phyloP scores from a whole-genome alignment of 2,329 filamentous ascomycete species.

The Xylariaceae sp. region DNA sequence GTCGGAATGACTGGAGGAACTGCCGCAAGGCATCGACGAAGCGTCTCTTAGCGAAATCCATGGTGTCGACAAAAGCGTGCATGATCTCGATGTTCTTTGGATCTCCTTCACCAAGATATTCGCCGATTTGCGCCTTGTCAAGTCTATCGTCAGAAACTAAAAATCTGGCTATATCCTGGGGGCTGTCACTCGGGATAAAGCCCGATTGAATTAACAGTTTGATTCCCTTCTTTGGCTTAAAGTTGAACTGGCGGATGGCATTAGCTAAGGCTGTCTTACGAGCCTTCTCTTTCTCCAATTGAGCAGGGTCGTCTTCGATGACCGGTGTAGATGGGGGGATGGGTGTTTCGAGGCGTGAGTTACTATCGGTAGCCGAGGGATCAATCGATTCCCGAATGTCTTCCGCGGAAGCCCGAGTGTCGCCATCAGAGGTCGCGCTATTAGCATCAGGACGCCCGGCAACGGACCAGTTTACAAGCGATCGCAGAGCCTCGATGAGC shows the following conservation, averaged over 20 bases:
- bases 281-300: conserved; percentile 93
- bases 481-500: conserved; percentile 84
- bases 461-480: conserved; percentile 88
- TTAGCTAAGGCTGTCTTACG: conserved; percentile 90
- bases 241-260: conserved; percentile 91
- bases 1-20: conserved; percentile 91
- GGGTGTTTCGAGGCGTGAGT: conserved; percentile 63
- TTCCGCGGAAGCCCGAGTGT: conserved; percentile 56
- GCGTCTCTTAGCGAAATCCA: conserved; percentile 89
- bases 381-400: conserved; percentile 76
- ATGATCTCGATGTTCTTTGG: conserved; percentile 93
- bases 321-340: conserved; percentile 67
- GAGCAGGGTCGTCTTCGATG: conserved; percentile 85
- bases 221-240: conserved; percentile 93
- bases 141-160: conserved; percentile 79
- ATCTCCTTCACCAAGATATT: conserved; percentile 93
- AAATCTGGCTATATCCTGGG: conserved; percentile 83
- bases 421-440: conserved; percentile 50
- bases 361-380: conserved; percentile 61
- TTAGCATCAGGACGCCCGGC: conserved; percentile 65
- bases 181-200: conserved; percentile 79
- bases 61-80: conserved; percentile 94
- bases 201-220: conserved; percentile 81
- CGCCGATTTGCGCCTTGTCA: conserved; percentile 90
- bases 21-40: conserved; percentile 91